Conservation (phyloP, 2,329 filamentous ascomycete genomes). For the Fusarium bulbicola region DNA sequence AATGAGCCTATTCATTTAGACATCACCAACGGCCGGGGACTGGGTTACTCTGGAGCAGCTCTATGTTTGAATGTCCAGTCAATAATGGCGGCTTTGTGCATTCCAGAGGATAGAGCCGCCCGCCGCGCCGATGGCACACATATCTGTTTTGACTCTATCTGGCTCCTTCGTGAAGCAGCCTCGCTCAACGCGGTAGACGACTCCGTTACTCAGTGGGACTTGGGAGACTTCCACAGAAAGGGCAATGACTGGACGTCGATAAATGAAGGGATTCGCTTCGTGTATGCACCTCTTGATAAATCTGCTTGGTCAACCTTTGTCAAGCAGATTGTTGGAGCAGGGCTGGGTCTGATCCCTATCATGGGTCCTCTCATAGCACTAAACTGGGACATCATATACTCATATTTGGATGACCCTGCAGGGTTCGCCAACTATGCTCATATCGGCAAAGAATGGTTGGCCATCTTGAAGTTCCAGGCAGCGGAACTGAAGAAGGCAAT, state of each 20-base stretch:
- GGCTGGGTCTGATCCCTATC: background rate
- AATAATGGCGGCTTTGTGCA: too few relatives aligned
- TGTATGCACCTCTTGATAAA: background rate
- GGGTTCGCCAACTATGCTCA: background rate
- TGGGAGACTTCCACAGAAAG: background rate
- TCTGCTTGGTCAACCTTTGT: background rate
- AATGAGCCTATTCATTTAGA: too few relatives aligned
- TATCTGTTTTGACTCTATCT: too few relatives aligned
- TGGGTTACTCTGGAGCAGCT: too few relatives aligned
- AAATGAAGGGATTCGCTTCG: background rate
- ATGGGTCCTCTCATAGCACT: background rate
- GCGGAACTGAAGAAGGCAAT: background rate
- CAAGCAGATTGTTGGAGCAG: background rate
- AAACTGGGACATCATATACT: background rate
- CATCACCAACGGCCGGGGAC: too few relatives aligned
- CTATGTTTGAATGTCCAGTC: too few relatives aligned
- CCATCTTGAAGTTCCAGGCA: background rate
- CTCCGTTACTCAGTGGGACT: background rate
- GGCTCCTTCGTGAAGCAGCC: too few relatives aligned
- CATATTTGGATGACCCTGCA: background rate
- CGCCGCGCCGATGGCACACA: too few relatives aligned
- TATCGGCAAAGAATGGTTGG: background rate
- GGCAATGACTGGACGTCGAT: background rate
- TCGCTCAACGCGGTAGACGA: too few relatives aligned
- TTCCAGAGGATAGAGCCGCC: too few relatives aligned